Base-by-base conservation (phyloP, 2,329 filamentous ascomycete species). In the Furcasterigmium furcatum region DNA sequence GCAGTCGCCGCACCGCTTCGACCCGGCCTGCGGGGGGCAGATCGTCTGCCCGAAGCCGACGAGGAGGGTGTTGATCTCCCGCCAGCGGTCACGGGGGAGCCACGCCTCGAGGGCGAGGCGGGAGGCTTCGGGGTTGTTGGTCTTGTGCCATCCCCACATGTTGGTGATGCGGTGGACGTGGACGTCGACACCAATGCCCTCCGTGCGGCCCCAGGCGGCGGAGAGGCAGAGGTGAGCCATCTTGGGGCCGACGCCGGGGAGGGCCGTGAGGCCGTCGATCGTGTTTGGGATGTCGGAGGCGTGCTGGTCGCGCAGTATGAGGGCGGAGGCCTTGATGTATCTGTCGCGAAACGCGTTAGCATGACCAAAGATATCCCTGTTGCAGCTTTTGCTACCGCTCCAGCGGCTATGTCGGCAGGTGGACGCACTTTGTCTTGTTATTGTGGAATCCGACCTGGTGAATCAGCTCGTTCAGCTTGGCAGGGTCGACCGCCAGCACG, bases 111-210 rank as follows among this genome's bases (percentile, higher is more conserved):
- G 72, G 27, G 82, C 80, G 44, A 75, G 68, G 36, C 91, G 76
- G 24, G 91, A 95, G 62, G 88, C 87, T 70, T 96, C 91, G 0
- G 91, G 91, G 12, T 73, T 86, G 56, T 82, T 84, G 3, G 87
- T 92, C 63, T 80, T 82, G 63, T 95, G 82, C 91, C 91, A 96
- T 4, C 88, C 87, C 91, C 91, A 96, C 22, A 95, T 73, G 67
- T 96, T 96, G 43, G 90, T 92, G 66, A 96, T 95, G 45, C 91
- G 86, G 67, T 96, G 91, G 4, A 96, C 91, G 66, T 96, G 91
- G 5, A 96, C 91, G 63, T 96, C 91, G 41, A 96, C 91, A 21
- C 91, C 91, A 52, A 96, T 95, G 8, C 91, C 91, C 58, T 82
- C 74, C 44, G 78, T 79, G 27, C 72, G 70, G 55, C 69, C 65